Evolutionary conservation across 2,329 filamentous ascomycete genomes (phyloP), one percentile per base, ranked within the genome.

Genomic region (Paecilomyces formosus): DNA sequence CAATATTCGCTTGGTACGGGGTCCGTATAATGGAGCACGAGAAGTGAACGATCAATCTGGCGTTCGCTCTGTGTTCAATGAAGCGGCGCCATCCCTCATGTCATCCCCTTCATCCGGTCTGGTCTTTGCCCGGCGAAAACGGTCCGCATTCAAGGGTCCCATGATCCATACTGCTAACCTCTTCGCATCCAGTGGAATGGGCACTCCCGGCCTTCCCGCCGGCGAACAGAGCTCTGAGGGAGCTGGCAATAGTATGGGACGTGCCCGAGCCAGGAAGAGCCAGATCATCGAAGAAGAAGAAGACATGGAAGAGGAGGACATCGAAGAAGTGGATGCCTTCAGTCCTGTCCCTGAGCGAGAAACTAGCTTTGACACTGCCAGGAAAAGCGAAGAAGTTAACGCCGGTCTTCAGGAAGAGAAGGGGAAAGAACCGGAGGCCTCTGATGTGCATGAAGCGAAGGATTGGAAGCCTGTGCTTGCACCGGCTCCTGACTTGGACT

Each of bases 1-100:
- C 55, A 95, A 92, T 64, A 89, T 97, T 60, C 87, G 93, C 2
- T 80, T 97, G 12, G 90, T 93, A 1, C 85, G 92, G 30, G 86
- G 72, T 15, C 62, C 70, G 30, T 66, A 66, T 22, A 65, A 65
- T 57, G 62, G 66, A 8, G 60, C 63, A 13, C 65, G 66, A 26
- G 70, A 72, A n/a, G 31, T 65, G 7, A 62, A 65, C 33, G 66
- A 71, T 11, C 57, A 60, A 21, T 56, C 61, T 45, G 63, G 63
- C n/a, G 66, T 69, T 51, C 65, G 66, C 22, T 72, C 69, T 1
- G 62, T 66, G 5, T 77, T 75, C 54, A 76, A 76, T 56, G 74
- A 77, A 57, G 64, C 70, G 15, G 72, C 66, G 6, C 72, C 75
- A 12, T 55, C 73, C 7, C 58, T 76, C 24, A 63, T 75, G 12